Evolutionary conservation across 768 basidiomycete genomes (phyloP), one percentile per base, ranked within the genome.

Genomic region (Boletus rufocinnamomeus): DNA sequence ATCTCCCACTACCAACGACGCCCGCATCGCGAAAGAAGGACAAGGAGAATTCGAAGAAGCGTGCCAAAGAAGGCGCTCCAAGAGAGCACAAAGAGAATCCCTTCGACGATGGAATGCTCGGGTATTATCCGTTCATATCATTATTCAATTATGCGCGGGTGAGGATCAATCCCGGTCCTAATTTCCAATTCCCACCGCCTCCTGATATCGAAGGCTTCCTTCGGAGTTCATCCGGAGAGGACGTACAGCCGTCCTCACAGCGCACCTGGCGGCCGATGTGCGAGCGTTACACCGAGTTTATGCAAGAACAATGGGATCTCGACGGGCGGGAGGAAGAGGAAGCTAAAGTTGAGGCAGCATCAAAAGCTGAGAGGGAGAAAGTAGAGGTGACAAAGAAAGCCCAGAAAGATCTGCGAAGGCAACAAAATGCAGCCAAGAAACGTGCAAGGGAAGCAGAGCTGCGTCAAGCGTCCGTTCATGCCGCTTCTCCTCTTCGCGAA

Each of bases 111-210:
- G 97, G 96, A 21, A 87, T 89, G 21, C 76, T 97, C 7, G 97
- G 97, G 1, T 99, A 99, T 74, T 98, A 94, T 71, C 94, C 96
- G 0, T 88, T 98, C 76, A 84, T 97, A 62, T 96, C 93, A 5
- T 79, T 96, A 38, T 99, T 93, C 78, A 95, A 95, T 66, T 88
- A 89, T 59, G 96, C 93, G 0, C 84, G 85, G 58, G 89, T 95
- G 14, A 81, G 73, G 48, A 79, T 96, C 57, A 98, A 99, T 69
- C 85, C 95, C 19, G 97, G 97, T 1, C 97, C 97, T 0, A 72
- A 87, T 59, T 98, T 95, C 66, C 82, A 84, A 9, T 91, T 81
- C 65, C 83, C 90, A 2, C 95, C 94, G 3, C 91, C 91, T 2
- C 74, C 79, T 9, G 88, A 95, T 63, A 82, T 95, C 63, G 92